Base-by-base conservation (phyloP, 176 grass and related monocot genomes). In the Hsuehochloa calcarea region DNA sequence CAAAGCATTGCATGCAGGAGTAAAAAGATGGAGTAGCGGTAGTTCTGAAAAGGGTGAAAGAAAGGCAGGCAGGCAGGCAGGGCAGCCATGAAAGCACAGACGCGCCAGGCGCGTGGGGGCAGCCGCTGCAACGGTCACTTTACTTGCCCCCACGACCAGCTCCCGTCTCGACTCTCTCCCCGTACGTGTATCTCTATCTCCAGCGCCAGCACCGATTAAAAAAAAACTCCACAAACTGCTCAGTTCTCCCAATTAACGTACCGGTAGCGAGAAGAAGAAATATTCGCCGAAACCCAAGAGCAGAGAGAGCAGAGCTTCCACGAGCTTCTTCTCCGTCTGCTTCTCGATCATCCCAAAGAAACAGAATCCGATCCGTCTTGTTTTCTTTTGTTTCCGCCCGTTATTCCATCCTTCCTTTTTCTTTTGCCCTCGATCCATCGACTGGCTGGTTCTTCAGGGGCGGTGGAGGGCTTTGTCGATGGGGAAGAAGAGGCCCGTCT, bases 401-500 rank as follows among this genome's bases (percentile, higher is more conserved):
- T 54, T 50, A 2, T n/a, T 35, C 25, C 65, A 10, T 65, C 31
- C 31, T 31, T 43, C 14, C 31, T 44, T 14, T 14, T 1, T 14
- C 40, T 25, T 34, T 6, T 14, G 52, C 6, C 52, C 19, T 22
- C 19, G 19, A 8, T 55, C 19, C 52, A 22, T 55, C 19, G 6
- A 59, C 23, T 61, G 27, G 9, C 41, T 46, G 44, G 20, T 39
- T 13, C 16, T 2, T 49, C 13, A 14, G 60, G 4, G 35, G 13
- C 14, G 12, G 13, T 49, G 12, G 46, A 49, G 13, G 6, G 7
- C 5, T 34, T 3, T 0, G 17, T 34, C 7, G 27, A 86, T 86
- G 88, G 88, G 70, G 52, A 90, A 90, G 83, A 90, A 82, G 78
- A 60, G 71, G 46, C 80, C 81, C 8, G 68, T 89, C 9, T 80